Evolutionary conservation across 805 yeast genomes (phyloP).

Genomic region (Metahyphopichia silvanorum): DNA sequence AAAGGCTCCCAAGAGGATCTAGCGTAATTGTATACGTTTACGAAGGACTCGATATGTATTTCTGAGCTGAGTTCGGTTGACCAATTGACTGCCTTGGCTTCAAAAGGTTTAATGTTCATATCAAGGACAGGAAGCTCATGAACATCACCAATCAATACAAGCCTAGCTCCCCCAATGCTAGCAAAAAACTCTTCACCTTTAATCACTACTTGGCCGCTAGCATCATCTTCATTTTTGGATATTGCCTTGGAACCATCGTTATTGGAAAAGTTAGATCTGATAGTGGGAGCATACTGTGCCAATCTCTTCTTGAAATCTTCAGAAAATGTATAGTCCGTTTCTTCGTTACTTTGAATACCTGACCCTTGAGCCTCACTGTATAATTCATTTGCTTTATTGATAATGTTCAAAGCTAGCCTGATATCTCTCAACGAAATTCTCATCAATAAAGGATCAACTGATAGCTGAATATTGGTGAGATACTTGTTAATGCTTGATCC

Average conservation of each 20-base stretch:
- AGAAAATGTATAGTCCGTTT: conserved; percentile 43
- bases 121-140: conserved; percentile 89
- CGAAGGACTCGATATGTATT: conserved; percentile 57
- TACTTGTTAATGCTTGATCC: conserved; percentile 58
- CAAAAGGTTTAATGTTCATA: conserved; percentile 68
- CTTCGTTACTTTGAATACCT: conserved; percentile 9
- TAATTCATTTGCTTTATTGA: conserved; percentile 65
- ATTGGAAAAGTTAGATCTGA: conserved; percentile 49
- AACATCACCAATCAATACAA: conserved; percentile 85
- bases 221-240: conserved; percentile 7
- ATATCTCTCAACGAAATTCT: conserved; percentile 87
- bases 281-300: conserved; percentile 67
- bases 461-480: conserved; percentile 61
- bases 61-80: conserved; percentile 76
- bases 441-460: conserved; percentile 76
- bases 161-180: conserved; percentile 69
- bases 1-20: conserved; percentile 95
- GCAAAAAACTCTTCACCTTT: conserved; percentile 68
- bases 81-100: conserved; percentile 74
- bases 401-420: conserved; percentile 68
- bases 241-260: conserved; percentile 14
- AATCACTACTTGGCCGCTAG: conserved; percentile 41
- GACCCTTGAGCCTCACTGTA: conserved; percentile 27
- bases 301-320: conserved; percentile 61
- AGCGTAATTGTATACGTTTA: conserved; percentile 83